These are phyloP conservation scores for Daldinia loculata DNA, from an alignment of 495 filamentous ascomycete species.

Conservation along the genomic window DNA sequence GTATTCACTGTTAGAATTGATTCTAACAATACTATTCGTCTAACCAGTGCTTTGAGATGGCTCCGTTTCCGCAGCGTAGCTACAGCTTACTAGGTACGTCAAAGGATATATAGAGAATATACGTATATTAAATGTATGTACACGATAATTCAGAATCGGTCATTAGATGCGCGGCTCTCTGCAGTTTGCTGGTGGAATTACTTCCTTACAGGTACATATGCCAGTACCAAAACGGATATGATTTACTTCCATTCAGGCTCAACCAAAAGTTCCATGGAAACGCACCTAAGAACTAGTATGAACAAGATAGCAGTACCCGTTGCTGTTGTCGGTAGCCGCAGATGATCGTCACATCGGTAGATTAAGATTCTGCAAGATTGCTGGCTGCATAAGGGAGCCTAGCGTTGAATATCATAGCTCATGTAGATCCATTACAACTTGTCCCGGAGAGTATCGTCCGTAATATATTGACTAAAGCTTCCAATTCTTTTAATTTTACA, in stretches of 20 bases:
- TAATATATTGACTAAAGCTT: neutral
- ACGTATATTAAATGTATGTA: neutral
- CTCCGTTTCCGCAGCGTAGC: neutral
- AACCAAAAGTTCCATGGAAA: neutral
- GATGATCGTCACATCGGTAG: conserved; percentile 1
- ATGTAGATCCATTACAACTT: neutral
- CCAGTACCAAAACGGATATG: neutral
- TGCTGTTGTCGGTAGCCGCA: neutral
- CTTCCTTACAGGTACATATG: no score
- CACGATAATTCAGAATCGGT: neutral
- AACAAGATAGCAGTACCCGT: neutral
- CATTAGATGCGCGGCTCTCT: neutral
- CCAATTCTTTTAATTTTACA: neutral
- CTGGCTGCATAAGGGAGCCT: neutral
- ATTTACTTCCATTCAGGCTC: neutral
- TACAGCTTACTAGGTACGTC: neutral
- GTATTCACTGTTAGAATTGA: no score
- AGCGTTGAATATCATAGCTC: neutral
- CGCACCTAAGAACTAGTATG: neutral
- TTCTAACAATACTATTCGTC: neutral
- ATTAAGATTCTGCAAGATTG: conserved; percentile 6
- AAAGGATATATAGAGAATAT: neutral
- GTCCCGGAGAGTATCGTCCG: neutral
- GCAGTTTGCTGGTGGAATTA: neutral
- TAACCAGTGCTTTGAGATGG: neutral